These are phyloP conservation scores for Cicer pinnatifidum DNA, from an alignment of 306 rosid species.

Conservation along the genomic window DNA sequence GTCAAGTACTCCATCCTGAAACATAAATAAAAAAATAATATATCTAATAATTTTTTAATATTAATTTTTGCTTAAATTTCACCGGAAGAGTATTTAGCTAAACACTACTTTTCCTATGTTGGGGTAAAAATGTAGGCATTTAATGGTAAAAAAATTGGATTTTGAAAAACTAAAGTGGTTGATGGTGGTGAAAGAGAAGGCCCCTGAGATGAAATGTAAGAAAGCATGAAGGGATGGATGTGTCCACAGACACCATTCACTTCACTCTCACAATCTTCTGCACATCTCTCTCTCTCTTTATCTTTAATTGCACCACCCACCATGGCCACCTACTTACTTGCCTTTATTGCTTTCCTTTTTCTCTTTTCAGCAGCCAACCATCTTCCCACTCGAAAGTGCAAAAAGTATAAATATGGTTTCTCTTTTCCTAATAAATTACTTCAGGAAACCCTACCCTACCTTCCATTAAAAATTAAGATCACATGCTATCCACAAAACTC, in stretches of 20 bases:
- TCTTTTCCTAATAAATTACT: constrained; percentile 32
- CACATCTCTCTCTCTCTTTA: constrained; percentile 28
- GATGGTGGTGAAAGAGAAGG: too few species aligned
- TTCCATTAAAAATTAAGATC: constrained; percentile 1
- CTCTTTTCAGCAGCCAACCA: constrained; percentile 41
- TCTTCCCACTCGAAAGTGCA: constrained; percentile 28
- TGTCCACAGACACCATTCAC: too few species aligned
- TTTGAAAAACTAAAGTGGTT: too few species aligned
- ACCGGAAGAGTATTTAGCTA: too few species aligned
- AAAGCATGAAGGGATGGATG: too few species aligned
- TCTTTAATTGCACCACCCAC: constrained; percentile 62
- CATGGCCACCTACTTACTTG: constrained; percentile 56
- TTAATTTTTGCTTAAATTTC: too few species aligned
- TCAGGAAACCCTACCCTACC: background rate
- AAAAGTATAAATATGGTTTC: constrained; percentile 37
- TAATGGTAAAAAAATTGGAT: too few species aligned
- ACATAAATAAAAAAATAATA: too few species aligned
- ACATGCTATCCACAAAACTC: background rate
- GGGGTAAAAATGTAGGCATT: too few species aligned
- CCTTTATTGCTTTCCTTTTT: constrained; percentile 55
- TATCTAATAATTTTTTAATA: too few species aligned
- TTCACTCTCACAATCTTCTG: constrained; percentile 24
- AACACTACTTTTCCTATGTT: too few species aligned
- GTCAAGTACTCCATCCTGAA: too few species aligned
- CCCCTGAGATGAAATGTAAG: constrained; percentile 42